These are phyloP conservation scores for Bryopsis sp. DNA, from an alignment of 139 green algal genomes.

Conservation along the genomic window DNA sequence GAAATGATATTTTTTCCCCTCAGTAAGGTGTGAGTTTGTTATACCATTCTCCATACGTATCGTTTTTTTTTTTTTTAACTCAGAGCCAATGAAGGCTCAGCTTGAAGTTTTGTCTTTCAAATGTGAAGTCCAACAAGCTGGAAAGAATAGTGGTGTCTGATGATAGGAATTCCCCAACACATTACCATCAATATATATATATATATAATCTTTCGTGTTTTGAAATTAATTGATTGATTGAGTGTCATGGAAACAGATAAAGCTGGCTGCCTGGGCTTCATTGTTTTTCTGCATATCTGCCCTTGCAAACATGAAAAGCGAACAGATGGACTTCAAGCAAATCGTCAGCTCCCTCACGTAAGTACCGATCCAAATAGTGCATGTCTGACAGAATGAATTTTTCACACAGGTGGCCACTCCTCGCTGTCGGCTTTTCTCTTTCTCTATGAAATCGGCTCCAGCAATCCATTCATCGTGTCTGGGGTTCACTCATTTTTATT, in stretches of 20 bases:
- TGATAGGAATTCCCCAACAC: not conserved
- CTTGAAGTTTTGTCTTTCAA: not conserved
- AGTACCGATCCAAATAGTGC: no score
- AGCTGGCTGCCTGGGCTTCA: not conserved
- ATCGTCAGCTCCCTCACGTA: conserved; percentile 13
- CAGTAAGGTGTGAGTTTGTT: no score
- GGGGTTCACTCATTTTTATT: no score
- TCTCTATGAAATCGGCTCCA: no score
- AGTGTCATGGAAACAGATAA: conserved; percentile 1
- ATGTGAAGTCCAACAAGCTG: not conserved
- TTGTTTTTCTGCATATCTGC: conserved; percentile 12
- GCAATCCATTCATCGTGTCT: no score
- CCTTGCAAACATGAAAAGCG: conserved; percentile 14
- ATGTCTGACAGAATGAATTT: not conserved
- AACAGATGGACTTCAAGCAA: conserved; percentile 15
- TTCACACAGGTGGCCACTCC: not conserved
- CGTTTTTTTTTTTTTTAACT: no score
- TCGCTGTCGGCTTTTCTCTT: no score
- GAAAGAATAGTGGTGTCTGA: not conserved
- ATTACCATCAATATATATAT: not conserved
- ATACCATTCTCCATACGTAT: no score
- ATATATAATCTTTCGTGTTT: not conserved
- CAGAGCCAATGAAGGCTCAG: no score
- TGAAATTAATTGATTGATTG: not conserved
- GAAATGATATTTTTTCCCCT: no score